Evolutionary conservation across 495 filamentous ascomycete genomes (phyloP).

Genomic region (Penicillium diatomitis): DNA sequence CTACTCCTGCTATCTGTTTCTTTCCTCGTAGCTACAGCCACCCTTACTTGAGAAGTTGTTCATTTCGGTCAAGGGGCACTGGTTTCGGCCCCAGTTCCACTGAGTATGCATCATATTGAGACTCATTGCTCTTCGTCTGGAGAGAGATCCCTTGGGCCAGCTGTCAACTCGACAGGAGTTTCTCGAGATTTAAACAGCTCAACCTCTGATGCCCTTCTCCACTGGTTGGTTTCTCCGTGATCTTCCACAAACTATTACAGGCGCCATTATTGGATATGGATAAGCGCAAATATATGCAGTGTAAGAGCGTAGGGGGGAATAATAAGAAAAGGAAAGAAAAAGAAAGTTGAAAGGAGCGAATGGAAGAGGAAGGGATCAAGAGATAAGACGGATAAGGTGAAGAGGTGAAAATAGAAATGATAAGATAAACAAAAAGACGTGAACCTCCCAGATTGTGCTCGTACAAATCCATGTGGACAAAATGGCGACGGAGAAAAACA

Average conservation of each 20-base stretch:
- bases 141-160: conserved; percentile 2
- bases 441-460: conserved; percentile 4
- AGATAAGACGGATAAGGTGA: too few species aligned
- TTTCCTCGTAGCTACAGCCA: too few species aligned
- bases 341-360: conserved; percentile 6
- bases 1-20: too few species aligned
- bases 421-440: conserved; percentile 11
- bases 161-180: too few species aligned
- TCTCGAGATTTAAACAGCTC: too few species aligned
- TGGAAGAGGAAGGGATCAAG: conserved; percentile 5
- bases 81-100: not conserved
- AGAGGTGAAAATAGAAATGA: conserved; percentile 3
- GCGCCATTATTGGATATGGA: conserved; percentile 21
- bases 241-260: conserved; percentile 10
- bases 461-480: conserved; percentile 4
- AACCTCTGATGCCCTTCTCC: conserved; percentile 5
- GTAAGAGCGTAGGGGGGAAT: too few species aligned
- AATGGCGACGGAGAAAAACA: conserved; percentile 4
- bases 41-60: too few species aligned
- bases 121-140: conserved; percentile 14
- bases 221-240: not conserved
- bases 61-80: too few species aligned
- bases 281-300: conserved; percentile 24
- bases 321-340: conserved; percentile 9
- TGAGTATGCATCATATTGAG: conserved; percentile 14